Evolutionary conservation across 805 yeast species (phyloP), one percentile per base, ranked within the genome.

Genomic region (Metschnikowia santaceciliae): DNA sequence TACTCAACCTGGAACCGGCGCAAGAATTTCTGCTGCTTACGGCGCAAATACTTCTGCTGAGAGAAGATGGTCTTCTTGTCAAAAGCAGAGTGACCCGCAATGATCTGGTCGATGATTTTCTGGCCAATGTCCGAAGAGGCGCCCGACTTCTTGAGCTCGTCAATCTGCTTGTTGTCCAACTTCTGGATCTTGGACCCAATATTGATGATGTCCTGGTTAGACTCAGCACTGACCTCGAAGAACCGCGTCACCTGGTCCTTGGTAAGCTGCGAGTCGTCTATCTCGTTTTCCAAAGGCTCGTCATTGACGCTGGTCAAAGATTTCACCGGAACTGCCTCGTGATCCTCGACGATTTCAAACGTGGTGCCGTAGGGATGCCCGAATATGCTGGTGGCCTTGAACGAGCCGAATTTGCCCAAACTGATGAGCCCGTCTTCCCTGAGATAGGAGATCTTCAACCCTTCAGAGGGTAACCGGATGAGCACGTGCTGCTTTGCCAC

Each of bases 321-420:
- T 51, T 69, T 67, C 37, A 83, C 76, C 3, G 86, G 83, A 39
- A 66, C 69, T 11, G 82, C 81, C 30, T 64, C 61, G 34, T 72
- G 72, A 52, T 80, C 82, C 40, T 82, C 88, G 30, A 76, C 62
- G 41, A 92, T 86, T 62, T 92, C 97, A 69, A 91, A 94, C 0
- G 96, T 82, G 58, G 88, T 92, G 1, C 98, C 99, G 61, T 80
- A 87, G 5, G 90, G 86, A 60, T 76, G 84, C 2, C 97, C 97
- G 38, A 92, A 66, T 11, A 92, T 77, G 47, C 81, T 86, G 55
- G 84, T 81, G 2, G 86, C 89, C 32, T 77, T 71, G 65, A 94
- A 94, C 0, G 86, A 75, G 17, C 99, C 99, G 68, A 92, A 94
- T 65, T 94, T 92, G 1, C 99, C 99, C 56, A 94, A 75, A 49